Evolutionary conservation across 2,329 filamentous ascomycete species (phyloP), one percentile per base, ranked within the genome.

Genomic region (Hymenoscyphus linearis): DNA sequence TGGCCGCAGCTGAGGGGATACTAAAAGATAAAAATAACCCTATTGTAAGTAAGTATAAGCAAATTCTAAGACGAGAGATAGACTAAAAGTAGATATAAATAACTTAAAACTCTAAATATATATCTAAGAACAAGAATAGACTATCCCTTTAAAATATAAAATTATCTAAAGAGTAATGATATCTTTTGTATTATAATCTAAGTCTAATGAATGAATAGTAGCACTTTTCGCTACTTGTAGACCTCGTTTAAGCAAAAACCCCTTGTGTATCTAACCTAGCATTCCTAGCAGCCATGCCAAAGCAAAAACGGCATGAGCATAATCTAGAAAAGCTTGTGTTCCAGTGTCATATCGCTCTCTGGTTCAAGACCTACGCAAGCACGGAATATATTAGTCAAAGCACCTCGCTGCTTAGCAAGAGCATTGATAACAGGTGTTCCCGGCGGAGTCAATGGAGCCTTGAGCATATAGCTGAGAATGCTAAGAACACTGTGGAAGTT

Each of bases 401-500:
- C 93, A 68, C 86, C 89, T 68, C 95, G 91, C 83, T 99, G 95
- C 85, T 99, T 99, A 73, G 89, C 91, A 67, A 99, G 84, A 62
- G 95, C 85, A 73, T 99, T 99, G 79, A 99, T 85, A 63, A 99
- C 95, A 3, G 95, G 95, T 12, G 95, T 96, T 68, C 95, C 95
- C 1, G 93, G 88, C 55, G 95, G 95, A 40, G 93, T 97, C 76
- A 98, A 78, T 44, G 95, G 95, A 60, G 95, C 95, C 87, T 95
- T 87, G 73, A 99, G 89, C 95, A 99, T 99, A 83, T 97, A 99
- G 84, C 92, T 96, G 71, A 99, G 87, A 66, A 99, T 86, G 79
- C 91, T 96, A 64, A 99, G 87, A 50, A 99, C 95, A 75, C 89
- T 93, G 82, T 99, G 95, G 85, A 99, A 98, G 74, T 87, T 88